phyloP scores from a whole-genome alignment of 441 rosid species.

The Populus trichocarpa region DNA sequence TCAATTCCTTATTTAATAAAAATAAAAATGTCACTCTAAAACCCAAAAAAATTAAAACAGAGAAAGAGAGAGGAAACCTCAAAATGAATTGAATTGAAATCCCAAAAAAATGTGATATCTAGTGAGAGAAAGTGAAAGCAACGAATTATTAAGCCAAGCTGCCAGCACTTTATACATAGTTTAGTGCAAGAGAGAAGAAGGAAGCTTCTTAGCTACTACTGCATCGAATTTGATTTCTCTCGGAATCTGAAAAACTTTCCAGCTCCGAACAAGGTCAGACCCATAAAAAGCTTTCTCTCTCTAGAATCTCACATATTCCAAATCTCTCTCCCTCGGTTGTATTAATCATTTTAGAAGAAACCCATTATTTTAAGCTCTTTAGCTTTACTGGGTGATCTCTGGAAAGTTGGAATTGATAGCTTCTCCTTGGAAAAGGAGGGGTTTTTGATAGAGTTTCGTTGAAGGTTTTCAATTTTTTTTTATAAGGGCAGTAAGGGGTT shows the following conservation, averaged over 20 bases:
- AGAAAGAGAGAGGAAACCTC: background rate
- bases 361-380: slow-evolving; percentile 1
- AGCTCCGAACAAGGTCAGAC: slow-evolving; percentile 7
- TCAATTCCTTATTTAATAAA: too few species aligned
- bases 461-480: slow-evolving; percentile 15
- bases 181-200: background rate
- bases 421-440: background rate
- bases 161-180: background rate
- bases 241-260: slow-evolving; percentile 7
- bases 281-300: background rate
- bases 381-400: slow-evolving; percentile 14
- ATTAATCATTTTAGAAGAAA: background rate
- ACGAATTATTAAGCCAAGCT: background rate
- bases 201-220: slow-evolving; percentile 2
- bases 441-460: slow-evolving; percentile 8
- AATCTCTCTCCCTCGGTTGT: background rate
- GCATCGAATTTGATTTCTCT: slow-evolving; percentile 4
- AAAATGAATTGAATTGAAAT: slow-evolving; percentile 6
- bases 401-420: background rate
- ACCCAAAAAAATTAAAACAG: slow-evolving; percentile 3
- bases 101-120: background rate
- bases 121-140: background rate
- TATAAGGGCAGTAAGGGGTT: background rate
- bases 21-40: slow-evolving; percentile 11
- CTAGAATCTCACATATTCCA: background rate